Evolutionary conservation across 169 alveolate genomes (phyloP).

Genomic region (Neospora caninum): DNA sequence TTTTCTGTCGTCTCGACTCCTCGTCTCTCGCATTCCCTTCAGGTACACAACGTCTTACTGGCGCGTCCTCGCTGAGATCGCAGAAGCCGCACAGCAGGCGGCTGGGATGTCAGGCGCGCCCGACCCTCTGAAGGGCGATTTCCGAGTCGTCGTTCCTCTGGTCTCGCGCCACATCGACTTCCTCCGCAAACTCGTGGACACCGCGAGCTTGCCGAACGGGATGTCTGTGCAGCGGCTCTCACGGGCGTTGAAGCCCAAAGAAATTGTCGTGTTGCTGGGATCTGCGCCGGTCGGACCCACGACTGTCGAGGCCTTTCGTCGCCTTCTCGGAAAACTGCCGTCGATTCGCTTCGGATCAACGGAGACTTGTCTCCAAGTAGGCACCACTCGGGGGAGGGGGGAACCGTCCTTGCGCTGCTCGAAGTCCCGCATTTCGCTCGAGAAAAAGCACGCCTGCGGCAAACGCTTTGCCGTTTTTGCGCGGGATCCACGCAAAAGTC

Average conservation of each 20-base stretch:
- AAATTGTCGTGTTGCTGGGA: constrained; percentile 47
- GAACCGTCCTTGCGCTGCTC: background rate
- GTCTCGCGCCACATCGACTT: constrained; percentile 69
- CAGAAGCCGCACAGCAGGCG: background rate
- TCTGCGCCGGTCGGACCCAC: constrained; percentile 71
- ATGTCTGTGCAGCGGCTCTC: background rate
- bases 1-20: no score
- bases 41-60: constrained; percentile 64
- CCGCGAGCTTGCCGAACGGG: background rate
- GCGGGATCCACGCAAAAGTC: no score
- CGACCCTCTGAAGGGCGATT: background rate
- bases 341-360: constrained; percentile 76
- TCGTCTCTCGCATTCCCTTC: background rate
- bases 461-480: no score
- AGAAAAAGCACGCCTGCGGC: no score
- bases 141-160: constrained; percentile 54
- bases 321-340: constrained; percentile 72
- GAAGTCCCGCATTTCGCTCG: no score
- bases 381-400: background rate
- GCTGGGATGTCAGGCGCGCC: background rate
- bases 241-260: constrained; percentile 6
- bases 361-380: constrained; percentile 74
- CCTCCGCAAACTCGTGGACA: background rate
- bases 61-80: constrained; percentile 33
- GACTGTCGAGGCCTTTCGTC: background rate